These are phyloP conservation scores for Melanopsichium pennsylvanicum DNA, from an alignment of 1,284 basidiomycete genomes.

Conservation along the genomic window DNA sequence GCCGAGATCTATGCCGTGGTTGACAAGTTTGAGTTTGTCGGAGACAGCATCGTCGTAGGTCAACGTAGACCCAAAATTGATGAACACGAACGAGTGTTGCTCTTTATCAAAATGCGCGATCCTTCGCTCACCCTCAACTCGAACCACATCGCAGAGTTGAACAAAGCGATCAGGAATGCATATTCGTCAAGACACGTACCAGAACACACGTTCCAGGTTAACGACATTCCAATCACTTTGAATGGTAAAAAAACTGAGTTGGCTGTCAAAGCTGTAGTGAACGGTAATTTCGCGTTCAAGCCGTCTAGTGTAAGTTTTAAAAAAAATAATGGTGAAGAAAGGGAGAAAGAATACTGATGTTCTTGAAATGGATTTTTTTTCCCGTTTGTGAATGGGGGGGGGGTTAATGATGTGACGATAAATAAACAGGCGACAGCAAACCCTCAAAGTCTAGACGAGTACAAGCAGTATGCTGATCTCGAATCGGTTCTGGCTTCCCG, in stretches of 20 bases:
- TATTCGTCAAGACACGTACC: constrained; percentile 62
- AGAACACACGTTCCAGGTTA: constrained; percentile 53
- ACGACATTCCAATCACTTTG: constrained; percentile 50
- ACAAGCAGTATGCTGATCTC: constrained; percentile 43
- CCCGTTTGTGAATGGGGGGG: no score
- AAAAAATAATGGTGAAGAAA: not conserved
- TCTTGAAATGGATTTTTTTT: not conserved
- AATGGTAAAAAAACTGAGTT: constrained; percentile 58
- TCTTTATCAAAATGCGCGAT: constrained; percentile 61
- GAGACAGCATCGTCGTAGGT: constrained; percentile 62
- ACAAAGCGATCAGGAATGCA: constrained; percentile 47
- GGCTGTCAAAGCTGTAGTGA: constrained; percentile 57
- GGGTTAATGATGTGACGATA: no score
- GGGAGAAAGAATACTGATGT: not conserved
- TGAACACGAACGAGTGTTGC: constrained; percentile 62
- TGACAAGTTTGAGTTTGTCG: constrained; percentile 58
- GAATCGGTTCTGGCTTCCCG: constrained; percentile 23
- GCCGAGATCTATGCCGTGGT: constrained; percentile 84
- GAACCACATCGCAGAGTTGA: constrained; percentile 43
- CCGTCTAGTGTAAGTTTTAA: constrained; percentile 35
- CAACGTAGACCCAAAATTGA: constrained; percentile 43
- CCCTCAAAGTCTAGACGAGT: constrained; percentile 37
- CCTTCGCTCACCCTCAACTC: constrained; percentile 17
- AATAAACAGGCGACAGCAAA: constrained; percentile 41
- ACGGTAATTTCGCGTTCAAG: constrained; percentile 32